A percentile compares a stretch with the other conserved stretches of the same genome.
Conservation (phyloP, 257 asterid species). For the Cynanchum wilfordii region DNA sequence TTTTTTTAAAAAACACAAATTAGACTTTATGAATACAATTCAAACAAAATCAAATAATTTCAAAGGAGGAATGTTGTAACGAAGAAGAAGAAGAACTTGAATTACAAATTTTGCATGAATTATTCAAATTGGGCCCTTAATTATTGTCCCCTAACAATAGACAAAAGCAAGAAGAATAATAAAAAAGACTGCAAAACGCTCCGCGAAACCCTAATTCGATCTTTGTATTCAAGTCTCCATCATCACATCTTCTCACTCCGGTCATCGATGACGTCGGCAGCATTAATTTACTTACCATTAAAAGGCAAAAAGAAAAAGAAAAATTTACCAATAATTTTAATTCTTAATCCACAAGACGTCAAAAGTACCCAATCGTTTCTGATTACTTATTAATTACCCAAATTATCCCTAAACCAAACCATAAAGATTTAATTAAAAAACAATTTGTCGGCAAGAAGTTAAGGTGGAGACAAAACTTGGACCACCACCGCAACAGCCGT, state of each 20-base stretch:
- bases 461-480: slow-evolving; percentile 6
- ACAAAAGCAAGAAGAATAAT: background rate
- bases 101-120: background rate
- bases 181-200: background rate
- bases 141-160: background rate
- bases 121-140: background rate
- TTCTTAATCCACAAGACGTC: background rate
- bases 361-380: background rate
- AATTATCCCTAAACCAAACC: background rate
- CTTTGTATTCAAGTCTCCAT: background rate
- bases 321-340: background rate
- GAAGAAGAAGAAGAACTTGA: no score
- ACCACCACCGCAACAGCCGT: slow-evolving; percentile 10
- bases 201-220: slow-evolving; percentile 1
- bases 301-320: background rate
- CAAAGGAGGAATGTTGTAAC: no score
- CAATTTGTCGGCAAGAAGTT: slow-evolving; percentile 49
- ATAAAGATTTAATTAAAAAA: slow-evolving; percentile 2
- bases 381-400: background rate
- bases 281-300: background rate
- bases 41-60: no score
- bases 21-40: no score
- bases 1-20: no score
- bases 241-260: background rate
- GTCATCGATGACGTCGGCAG: slow-evolving; percentile 1